A percentile compares a stretch with the other conserved stretches of the same genome.
Conservation (phyloP, 306 rosid genomes). For the Dalbergia cultrata region DNA sequence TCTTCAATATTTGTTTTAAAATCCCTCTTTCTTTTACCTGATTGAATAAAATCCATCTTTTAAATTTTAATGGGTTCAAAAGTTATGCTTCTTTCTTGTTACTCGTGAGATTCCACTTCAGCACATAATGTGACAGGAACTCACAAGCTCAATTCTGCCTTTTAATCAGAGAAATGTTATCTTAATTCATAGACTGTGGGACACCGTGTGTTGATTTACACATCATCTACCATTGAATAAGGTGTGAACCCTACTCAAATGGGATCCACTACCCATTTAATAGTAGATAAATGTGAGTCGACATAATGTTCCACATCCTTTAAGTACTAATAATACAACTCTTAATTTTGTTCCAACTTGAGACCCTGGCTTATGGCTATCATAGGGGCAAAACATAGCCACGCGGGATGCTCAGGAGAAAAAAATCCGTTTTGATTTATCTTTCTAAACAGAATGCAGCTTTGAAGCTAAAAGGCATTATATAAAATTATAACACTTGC, state of each 20-base stretch:
- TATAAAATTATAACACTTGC: constrained; percentile 50
- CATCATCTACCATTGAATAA: no score
- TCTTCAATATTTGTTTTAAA: not conserved
- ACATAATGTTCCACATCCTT: no score
- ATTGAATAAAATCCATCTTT: not conserved
- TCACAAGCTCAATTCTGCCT: constrained; percentile 29
- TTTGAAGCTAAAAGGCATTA: constrained; percentile 34
- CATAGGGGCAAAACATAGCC: constrained; percentile 43
- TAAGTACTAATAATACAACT: no score
- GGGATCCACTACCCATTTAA: no score
- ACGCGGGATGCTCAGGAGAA: constrained; percentile 48
- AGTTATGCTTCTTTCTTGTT: constrained; percentile 52
- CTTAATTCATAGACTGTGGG: no score
- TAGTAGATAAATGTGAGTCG: no score
- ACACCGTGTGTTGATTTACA: no score
- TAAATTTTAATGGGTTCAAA: constrained; percentile 2
- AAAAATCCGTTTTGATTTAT: constrained; percentile 35
- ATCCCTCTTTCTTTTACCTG: not conserved
- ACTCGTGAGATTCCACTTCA: constrained; percentile 56
- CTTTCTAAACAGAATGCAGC: constrained; percentile 31
- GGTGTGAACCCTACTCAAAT: no score
- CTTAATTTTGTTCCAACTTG: constrained; percentile 24
- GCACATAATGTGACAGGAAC: constrained; percentile 41
- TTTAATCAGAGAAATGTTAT: no score
- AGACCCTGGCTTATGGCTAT: constrained; percentile 19